These are phyloP conservation scores for Colletotrichum phormii DNA, from an alignment of 2,329 filamentous ascomycete species.

Conservation along the genomic window DNA sequence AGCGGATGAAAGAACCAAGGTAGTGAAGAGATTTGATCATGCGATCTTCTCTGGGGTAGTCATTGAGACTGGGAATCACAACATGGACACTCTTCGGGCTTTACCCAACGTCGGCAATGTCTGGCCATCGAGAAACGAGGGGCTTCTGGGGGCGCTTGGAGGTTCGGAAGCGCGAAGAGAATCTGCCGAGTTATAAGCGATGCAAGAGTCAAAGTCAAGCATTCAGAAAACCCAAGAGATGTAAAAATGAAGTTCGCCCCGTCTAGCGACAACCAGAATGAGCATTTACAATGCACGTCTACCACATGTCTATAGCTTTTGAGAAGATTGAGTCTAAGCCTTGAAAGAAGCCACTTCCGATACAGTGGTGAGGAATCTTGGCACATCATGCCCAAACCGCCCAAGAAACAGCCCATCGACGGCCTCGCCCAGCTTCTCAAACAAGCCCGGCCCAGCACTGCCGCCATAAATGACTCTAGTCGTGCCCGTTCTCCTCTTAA, in stretches of 20 bases:
- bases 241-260: not conserved
- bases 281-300: not conserved
- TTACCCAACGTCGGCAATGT: slow-evolving; percentile 50
- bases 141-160: slow-evolving; percentile 13
- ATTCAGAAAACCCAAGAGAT: not conserved
- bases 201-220: too few relatives aligned
- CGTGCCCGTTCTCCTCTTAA: slow-evolving; percentile 62
- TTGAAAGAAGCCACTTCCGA: slow-evolving; percentile 68
- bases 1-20: slow-evolving; percentile 18
- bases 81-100: slow-evolving; percentile 47
- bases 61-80: slow-evolving; percentile 47
- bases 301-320: not conserved
- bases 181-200: not conserved
- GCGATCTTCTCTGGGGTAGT: slow-evolving; percentile 50
- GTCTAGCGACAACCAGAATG: not conserved
- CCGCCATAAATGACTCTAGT: slow-evolving; percentile 85
- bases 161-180: not conserved
- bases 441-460: slow-evolving; percentile 84
- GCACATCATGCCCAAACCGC: slow-evolving; percentile 82
- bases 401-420: slow-evolving; percentile 87
- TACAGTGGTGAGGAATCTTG: slow-evolving; percentile 78
- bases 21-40: slow-evolving; percentile 27
- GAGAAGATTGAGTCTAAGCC: not conserved
- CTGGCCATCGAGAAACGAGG: slow-evolving; percentile 43
- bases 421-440: slow-evolving; percentile 72